Conservation (phyloP, 225 moss, liverwort and hornwort genomes). For the Physcomitrellopsis africana region DNA sequence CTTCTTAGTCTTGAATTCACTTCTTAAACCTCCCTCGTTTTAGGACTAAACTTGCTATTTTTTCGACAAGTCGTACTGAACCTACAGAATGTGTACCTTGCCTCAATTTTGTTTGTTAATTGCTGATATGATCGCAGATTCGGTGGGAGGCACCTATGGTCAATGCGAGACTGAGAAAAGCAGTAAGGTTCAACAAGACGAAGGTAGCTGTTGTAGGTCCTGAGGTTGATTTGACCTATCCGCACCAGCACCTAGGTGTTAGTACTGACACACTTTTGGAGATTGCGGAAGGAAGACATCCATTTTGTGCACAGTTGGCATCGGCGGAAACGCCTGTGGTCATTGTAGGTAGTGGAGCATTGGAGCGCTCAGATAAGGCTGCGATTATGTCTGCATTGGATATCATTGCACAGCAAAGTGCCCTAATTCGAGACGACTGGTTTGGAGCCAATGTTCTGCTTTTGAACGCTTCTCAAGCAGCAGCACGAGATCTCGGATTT, state of each 20-base stretch:
- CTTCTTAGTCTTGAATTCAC: not conserved
- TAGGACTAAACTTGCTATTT: too few relatives aligned
- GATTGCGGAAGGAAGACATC: constrained; percentile 65
- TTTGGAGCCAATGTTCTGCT: constrained; percentile 69
- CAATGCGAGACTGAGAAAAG: constrained; percentile 68
- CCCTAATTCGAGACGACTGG: constrained; percentile 60
- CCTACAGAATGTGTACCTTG: too few relatives aligned
- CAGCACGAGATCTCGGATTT: constrained; percentile 67
- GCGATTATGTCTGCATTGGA: constrained; percentile 60
- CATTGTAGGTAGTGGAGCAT: constrained; percentile 60
- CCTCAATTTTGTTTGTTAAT: not conserved
- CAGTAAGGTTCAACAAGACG: constrained; percentile 45
- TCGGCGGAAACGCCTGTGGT: constrained; percentile 60
- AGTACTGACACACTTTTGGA: constrained; percentile 49
- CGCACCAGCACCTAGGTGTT: constrained; percentile 58
- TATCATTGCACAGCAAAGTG: constrained; percentile 48
- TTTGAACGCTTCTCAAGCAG: constrained; percentile 73
- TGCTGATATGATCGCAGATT: constrained; percentile 35
- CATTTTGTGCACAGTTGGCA: constrained; percentile 55
- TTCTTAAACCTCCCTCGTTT: not conserved
- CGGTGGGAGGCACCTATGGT: constrained; percentile 62
- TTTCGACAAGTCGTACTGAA: too few relatives aligned
- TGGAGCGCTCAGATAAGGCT: constrained; percentile 59
- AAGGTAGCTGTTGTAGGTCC: constrained; percentile 64
- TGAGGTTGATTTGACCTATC: constrained; percentile 49